phyloP scores from a whole-genome alignment of 2,329 filamentous ascomycete genomes.

The Aspergillus fumigatus region DNA sequence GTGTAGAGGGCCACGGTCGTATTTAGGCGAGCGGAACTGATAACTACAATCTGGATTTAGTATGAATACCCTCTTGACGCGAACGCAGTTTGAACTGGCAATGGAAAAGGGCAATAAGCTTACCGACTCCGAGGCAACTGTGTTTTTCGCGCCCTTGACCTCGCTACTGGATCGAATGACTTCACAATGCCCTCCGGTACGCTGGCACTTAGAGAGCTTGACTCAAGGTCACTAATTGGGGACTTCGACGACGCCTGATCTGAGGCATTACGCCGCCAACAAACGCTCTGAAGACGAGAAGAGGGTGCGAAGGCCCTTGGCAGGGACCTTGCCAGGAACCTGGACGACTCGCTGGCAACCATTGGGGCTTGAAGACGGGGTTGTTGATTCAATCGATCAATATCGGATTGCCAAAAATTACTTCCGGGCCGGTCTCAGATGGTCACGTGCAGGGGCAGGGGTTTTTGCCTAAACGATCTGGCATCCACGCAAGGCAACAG shows the following conservation, averaged over 20 bases:
- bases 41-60: constrained; percentile 58
- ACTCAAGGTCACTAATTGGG: constrained; percentile 44
- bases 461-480: constrained; percentile 4
- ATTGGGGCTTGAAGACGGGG: constrained; percentile 24
- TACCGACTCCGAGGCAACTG: constrained; percentile 53
- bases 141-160: constrained; percentile 41
- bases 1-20: constrained; percentile 87
- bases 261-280: constrained; percentile 45
- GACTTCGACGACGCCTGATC: constrained; percentile 33
- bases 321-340: constrained; percentile 36
- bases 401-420: constrained; percentile 27
- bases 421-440: constrained; percentile 18
- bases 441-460: constrained; percentile 13
- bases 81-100: constrained; percentile 1
- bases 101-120: constrained; percentile 8
- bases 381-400: constrained; percentile 13
- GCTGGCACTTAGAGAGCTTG: constrained; percentile 42
- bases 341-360: constrained; percentile 38
- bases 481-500: constrained; percentile 9
- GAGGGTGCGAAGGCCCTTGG: constrained; percentile 30
- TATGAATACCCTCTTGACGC: constrained; percentile 5
- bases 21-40: constrained; percentile 90
- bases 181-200: constrained; percentile 40
- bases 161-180: constrained; percentile 48
- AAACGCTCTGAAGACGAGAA: constrained; percentile 26